Evolutionary conservation across 169 alveolate species (phyloP).

Genomic region (Plasmodium relictum): DNA sequence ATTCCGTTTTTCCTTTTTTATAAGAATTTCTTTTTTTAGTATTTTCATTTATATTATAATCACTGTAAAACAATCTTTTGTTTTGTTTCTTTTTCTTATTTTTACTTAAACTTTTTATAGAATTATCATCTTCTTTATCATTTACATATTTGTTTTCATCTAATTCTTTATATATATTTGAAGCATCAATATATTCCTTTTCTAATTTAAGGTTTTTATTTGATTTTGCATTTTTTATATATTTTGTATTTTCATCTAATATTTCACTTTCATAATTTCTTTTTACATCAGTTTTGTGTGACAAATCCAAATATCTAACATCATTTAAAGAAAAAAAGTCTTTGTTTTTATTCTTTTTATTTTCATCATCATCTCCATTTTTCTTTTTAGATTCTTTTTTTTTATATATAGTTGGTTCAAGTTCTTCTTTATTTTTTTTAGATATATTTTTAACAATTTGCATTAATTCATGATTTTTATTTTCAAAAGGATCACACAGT

Average conservation of each 20-base stretch:
- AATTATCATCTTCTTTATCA: not conserved
- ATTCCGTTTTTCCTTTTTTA: not conserved
- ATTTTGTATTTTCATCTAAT: not conserved
- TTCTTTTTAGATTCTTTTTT: not conserved
- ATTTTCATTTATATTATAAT: not conserved
- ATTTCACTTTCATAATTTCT: too few species aligned
- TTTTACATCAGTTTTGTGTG: not conserved
- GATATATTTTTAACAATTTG: not conserved
- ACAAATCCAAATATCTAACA: not conserved
- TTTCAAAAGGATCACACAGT: conserved; percentile 14
- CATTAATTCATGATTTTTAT: not conserved
- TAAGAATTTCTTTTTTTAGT: not conserved
- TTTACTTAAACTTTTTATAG: not conserved
- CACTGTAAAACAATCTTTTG: not conserved
- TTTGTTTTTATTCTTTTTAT: conserved; percentile 3
- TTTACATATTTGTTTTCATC: not conserved
- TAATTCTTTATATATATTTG: not conserved
- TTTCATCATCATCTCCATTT: not conserved
- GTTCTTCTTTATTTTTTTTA: conserved; percentile 5
- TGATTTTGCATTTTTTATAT: too few species aligned
- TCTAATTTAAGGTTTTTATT: not conserved
- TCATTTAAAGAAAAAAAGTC: conserved; percentile 28
- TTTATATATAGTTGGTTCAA: not conserved
- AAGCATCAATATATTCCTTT: not conserved
- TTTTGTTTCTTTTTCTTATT: not conserved